Evolutionary conservation across 2,329 filamentous ascomycete species (phyloP).

Genomic region (Penicillium hordei): DNA sequence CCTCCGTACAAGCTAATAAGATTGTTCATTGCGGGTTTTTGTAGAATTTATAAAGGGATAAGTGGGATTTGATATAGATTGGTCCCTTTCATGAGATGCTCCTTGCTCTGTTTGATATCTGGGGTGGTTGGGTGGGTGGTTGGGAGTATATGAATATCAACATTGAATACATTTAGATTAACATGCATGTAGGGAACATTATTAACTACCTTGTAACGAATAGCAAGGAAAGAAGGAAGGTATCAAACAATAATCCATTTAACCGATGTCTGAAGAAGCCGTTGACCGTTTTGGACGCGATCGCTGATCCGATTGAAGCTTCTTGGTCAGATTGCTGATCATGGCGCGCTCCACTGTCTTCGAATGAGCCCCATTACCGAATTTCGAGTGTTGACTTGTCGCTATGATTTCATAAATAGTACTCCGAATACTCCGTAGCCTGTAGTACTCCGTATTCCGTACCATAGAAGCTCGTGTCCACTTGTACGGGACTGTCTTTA

Average conservation of each 20-base stretch:
- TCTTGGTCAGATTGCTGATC: conserved; percentile 20
- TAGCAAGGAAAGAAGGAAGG: background rate
- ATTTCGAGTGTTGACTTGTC: background rate
- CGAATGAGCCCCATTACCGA: background rate
- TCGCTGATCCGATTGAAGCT: conserved; percentile 19
- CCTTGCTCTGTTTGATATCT: conserved; percentile 9
- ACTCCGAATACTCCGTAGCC: too few relatives aligned
- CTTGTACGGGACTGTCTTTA: conserved; percentile 9
- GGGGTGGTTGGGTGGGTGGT: conserved; percentile 6
- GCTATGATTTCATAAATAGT: background rate
- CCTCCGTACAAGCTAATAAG: background rate
- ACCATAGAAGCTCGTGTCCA: conserved; percentile 1
- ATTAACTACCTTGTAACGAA: background rate
- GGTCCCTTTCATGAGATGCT: conserved; percentile 1
- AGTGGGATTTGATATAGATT: conserved; percentile 4
- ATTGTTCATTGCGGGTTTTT: background rate
- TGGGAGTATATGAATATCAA: conserved; percentile 4
- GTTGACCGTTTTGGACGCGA: conserved; percentile 5
- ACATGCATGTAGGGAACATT: background rate
- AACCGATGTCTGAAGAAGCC: background rate
- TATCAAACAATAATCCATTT: background rate
- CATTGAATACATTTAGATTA: background rate
- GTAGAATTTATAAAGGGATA: background rate
- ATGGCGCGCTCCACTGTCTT: conserved; percentile 17
- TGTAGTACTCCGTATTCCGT: background rate